phyloP scores from a whole-genome alignment of 345 rosid genomes.

The Salix exigua region DNA sequence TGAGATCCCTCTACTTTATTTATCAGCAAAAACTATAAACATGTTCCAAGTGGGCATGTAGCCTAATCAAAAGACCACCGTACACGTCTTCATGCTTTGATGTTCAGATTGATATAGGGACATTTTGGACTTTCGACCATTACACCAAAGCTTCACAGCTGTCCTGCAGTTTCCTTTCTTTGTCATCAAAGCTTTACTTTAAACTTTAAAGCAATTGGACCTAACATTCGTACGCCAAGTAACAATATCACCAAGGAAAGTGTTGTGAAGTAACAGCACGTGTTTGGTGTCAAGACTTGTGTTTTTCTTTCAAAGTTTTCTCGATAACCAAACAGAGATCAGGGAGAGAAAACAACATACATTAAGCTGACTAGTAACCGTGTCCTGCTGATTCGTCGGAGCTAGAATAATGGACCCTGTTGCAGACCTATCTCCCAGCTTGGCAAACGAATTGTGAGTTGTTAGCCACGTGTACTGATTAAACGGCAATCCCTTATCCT shows the following conservation, averaged over 20 bases:
- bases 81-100: background rate
- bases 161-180: no score
- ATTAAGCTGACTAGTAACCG: constrained; percentile 27
- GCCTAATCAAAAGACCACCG: background rate
- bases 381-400: constrained; percentile 35
- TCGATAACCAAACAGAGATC: background rate
- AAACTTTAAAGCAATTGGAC: constrained; percentile 4
- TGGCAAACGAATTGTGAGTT: constrained; percentile 60
- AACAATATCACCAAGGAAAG: background rate
- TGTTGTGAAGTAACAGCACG: background rate
- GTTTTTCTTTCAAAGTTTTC: background rate
- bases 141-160: background rate
- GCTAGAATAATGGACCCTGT: constrained; percentile 20
- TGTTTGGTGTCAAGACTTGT: background rate
- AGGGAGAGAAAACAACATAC: constrained; percentile 12
- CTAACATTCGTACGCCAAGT: constrained; percentile 10
- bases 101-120: background rate
- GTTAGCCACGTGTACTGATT: constrained; percentile 52
- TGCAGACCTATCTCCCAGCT: constrained; percentile 27
- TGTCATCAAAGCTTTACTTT: constrained; percentile 1
- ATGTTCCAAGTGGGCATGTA: background rate
- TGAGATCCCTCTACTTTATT: background rate
- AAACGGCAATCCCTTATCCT: constrained; percentile 41
- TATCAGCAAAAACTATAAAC: background rate
- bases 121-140: background rate